Evolutionary conservation across 1,139 yeast species (phyloP), one percentile per base, ranked within the genome.

Genomic region (Lodderomyces metapsilosis): DNA sequence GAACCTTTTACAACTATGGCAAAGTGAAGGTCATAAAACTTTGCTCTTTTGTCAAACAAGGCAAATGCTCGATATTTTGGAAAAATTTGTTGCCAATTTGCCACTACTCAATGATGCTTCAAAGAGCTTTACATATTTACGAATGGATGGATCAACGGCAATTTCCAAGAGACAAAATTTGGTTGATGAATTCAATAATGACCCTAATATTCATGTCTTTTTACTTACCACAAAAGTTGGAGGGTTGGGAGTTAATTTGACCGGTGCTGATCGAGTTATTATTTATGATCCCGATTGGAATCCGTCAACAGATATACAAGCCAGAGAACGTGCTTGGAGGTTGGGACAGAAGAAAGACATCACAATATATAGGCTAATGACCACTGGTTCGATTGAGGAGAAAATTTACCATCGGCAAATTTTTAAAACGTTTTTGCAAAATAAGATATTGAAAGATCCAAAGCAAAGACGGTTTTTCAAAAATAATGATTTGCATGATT

Each of bases 251-350:
- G 88, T 92, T 2, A 92, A 92, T 59, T 63, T 92, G 38, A 92
- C 97, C 0, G 98, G 98, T 4, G 98, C 98, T 0, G 92, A 89
- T 53, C 67, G 98, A 40, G 96, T 92, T 5, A 88, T 92, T 15
- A 92, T 92, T 13, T 92, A 76, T 58, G 98, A 92, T 56, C 98
- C 98, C 0, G 98, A 92, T 60, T 92, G 98, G 98, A 92, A 92
- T 56, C 98, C 98, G 0, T 88, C 97, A 0, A 92, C 98, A 0
- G 98, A 92, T 66, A 77, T 92, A 49, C 98, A 92, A 61, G 98
- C 98, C 0, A 70, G 98, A 48, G 98, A 92, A 61, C 66, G 98
- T 39, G 98, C 98, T 0, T 92, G 98, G 98, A 72, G 98, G 51
- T 73, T 92, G 47, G 98, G 98, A 0, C 98, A 92, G 57, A 91